Conservation (phyloP, 257 asterid species). For the Solanum etuberosum region DNA sequence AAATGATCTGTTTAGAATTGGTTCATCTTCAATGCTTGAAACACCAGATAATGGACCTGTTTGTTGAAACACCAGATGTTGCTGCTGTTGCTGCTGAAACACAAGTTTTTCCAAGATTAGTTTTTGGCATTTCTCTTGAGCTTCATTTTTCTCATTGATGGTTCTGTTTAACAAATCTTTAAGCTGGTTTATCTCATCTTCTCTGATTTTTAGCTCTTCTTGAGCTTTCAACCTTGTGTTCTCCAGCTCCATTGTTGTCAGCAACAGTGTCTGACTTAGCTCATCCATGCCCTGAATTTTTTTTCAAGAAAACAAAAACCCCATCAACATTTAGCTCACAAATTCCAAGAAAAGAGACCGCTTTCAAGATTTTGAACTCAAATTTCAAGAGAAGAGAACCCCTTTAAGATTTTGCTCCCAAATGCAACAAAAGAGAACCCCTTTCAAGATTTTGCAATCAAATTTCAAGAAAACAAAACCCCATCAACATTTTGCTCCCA, state of each 20-base stretch:
- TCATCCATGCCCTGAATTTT: constrained; percentile 68
- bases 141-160: constrained; percentile 50
- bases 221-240: constrained; percentile 45
- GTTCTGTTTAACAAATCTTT: constrained; percentile 28
- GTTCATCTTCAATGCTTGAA: constrained; percentile 62
- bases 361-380: neutral
- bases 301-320: neutral
- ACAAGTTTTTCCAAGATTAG: constrained; percentile 29
- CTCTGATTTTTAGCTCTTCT: constrained; percentile 50
- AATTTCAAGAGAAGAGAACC: neutral
- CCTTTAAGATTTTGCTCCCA: no score
- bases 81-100: constrained; percentile 32
- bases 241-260: constrained; percentile 57
- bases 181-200: constrained; percentile 49
- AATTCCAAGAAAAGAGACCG: neutral
- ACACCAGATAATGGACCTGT: constrained; percentile 32
- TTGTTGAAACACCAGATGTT: constrained; percentile 13
- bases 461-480: no score
- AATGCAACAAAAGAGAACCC: no score
- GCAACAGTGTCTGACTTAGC: constrained; percentile 38
- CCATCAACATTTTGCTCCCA: no score
- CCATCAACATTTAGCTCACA: neutral
- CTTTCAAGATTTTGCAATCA: neutral
- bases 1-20: constrained; percentile 7
- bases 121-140: constrained; percentile 45